Evolutionary conservation across 257 asterid genomes (phyloP).

Genomic region (Phtheirospermum japonicum): DNA sequence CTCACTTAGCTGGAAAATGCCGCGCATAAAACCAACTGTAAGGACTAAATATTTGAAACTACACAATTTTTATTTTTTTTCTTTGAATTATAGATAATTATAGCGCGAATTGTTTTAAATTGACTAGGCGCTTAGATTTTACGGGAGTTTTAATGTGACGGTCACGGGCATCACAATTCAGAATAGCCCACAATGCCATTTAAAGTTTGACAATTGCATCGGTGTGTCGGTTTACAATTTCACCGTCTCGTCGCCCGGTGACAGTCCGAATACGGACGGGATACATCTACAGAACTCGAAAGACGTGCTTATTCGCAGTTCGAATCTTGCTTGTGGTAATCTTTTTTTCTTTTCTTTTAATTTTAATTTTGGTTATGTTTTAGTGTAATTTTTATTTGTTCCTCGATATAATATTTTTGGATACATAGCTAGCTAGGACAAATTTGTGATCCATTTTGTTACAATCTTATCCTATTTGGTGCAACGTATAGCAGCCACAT

Average conservation of each 20-base stretch:
- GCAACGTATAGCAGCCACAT: background rate
- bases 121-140: slow-evolving; percentile 81
- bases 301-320: slow-evolving; percentile 67
- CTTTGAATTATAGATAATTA: background rate
- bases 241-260: slow-evolving; percentile 68
- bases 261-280: slow-evolving; percentile 97
- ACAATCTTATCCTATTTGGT: slow-evolving; percentile 30
- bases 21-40: slow-evolving; percentile 85
- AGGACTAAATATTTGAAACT: slow-evolving; percentile 24
- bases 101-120: background rate
- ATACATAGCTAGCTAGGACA: slow-evolving; percentile 22
- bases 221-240: slow-evolving; percentile 78
- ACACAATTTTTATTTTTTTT: background rate
- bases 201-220: slow-evolving; percentile 76
- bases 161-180: slow-evolving; percentile 83
- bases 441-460: slow-evolving; percentile 29
- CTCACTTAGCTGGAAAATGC: slow-evolving; percentile 74
- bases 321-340: slow-evolving; percentile 72
- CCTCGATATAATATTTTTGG: background rate
- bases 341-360: background rate
- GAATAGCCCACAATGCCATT: slow-evolving; percentile 85
- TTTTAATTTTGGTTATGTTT: background rate
- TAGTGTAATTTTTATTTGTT: background rate
- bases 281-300: slow-evolving; percentile 92
- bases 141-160: slow-evolving; percentile 81